These are phyloP conservation scores for Huiozyma sinensis DNA, from an alignment of 805 yeast species.

Conservation along the genomic window DNA sequence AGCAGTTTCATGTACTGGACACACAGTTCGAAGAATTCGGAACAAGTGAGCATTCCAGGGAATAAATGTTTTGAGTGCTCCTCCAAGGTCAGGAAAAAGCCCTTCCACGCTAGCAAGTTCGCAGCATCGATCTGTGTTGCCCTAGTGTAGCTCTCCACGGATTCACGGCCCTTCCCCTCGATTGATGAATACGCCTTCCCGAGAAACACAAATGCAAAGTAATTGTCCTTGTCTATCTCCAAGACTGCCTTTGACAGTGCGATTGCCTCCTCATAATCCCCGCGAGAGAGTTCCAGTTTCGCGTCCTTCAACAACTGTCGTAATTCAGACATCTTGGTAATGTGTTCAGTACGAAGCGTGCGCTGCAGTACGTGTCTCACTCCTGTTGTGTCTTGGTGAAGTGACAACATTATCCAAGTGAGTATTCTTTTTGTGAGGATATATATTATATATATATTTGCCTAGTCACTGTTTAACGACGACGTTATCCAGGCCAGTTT, in stretches of 20 bases:
- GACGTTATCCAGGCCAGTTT: background rate
- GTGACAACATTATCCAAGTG: too few relatives aligned
- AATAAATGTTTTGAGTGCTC: conserved; percentile 22
- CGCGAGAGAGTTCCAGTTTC: conserved; percentile 39
- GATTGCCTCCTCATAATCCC: conserved; percentile 53
- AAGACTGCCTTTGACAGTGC: conserved; percentile 47
- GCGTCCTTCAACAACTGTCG: conserved; percentile 38
- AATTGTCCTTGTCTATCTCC: conserved; percentile 43
- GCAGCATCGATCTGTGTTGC: conserved; percentile 43
- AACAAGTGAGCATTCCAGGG: conserved; percentile 33
- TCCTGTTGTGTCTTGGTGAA: too few relatives aligned
- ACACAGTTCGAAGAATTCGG: conserved; percentile 33
- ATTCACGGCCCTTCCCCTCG: conserved; percentile 1
- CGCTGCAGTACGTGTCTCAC: too few relatives aligned
- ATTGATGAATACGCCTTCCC: conserved; percentile 55
- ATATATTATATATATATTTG: background rate
- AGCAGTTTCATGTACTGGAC: conserved; percentile 36
- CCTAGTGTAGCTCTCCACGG: conserved; percentile 27
- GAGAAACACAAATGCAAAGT: conserved; percentile 56
- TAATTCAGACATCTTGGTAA: conserved; percentile 21
- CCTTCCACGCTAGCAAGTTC: conserved; percentile 71
- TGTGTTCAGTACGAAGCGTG: too few relatives aligned
- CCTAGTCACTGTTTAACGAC: too few relatives aligned
- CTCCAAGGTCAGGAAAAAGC: conserved; percentile 40
- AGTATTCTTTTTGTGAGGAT: too few relatives aligned